phyloP scores from a whole-genome alignment of 345 rosid species.

The Salix arbutifolia region DNA sequence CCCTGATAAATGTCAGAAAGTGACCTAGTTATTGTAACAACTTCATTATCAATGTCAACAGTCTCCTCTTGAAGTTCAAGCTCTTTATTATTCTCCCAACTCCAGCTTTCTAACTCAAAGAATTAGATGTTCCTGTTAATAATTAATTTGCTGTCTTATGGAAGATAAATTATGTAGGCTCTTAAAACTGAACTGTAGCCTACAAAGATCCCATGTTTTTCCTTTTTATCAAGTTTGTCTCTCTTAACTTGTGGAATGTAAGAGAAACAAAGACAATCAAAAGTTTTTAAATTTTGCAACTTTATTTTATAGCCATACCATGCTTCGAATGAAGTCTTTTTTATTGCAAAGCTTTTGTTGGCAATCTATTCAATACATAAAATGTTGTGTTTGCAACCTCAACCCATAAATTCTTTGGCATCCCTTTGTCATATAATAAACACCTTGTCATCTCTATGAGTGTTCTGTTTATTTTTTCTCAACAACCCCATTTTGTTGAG shows the following conservation, averaged over 20 bases:
- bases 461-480: not conserved
- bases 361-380: not conserved
- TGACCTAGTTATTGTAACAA: not conserved
- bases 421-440: not conserved
- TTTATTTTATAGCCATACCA: not conserved
- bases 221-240: not conserved
- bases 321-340: not conserved
- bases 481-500: not conserved
- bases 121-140: no score
- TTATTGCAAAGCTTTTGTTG: not conserved
- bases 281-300: not conserved
- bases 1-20: not conserved
- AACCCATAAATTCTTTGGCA: not conserved
- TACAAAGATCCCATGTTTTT: not conserved
- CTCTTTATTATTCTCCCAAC: no score
- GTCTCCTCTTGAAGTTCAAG: no score
- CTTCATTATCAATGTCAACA: no score
- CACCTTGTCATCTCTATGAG: not conserved
- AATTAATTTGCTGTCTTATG: no score
- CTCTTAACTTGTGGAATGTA: not conserved
- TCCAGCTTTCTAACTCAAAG: no score
- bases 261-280: not conserved
- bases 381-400: not conserved
- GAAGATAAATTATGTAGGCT: no score
- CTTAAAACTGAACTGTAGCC: not conserved